Evolutionary conservation across 345 rosid species (phyloP).

Genomic region (Turritis glabra): DNA sequence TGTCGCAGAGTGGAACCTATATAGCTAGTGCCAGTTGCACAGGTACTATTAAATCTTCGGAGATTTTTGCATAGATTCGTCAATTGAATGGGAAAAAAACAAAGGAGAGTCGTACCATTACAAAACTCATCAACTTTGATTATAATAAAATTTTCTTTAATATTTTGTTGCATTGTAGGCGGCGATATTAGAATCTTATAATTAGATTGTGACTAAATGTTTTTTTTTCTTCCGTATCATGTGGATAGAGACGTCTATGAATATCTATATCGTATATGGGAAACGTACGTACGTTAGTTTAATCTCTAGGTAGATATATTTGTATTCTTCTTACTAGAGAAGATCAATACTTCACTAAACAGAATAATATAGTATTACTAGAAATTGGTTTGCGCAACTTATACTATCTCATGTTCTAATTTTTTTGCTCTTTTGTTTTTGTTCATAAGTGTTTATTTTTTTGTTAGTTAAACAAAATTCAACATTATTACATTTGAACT

Average conservation of each 20-base stretch:
- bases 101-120: slow-evolving; percentile 23
- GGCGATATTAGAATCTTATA: no score
- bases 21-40: slow-evolving; percentile 39
- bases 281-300: neutral
- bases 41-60: slow-evolving; percentile 6
- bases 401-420: no score
- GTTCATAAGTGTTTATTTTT: no score
- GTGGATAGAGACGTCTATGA: slow-evolving; percentile 11
- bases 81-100: neutral
- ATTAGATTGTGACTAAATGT: slow-evolving; percentile 4
- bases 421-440: no score
- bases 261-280: neutral
- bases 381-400: no score
- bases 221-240: slow-evolving; percentile 8
- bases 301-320: neutral
- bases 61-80: slow-evolving; percentile 26
- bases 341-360: neutral
- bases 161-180: neutral
- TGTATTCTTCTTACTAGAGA: slow-evolving; percentile 9
- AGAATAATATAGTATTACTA: neutral
- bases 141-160: neutral
- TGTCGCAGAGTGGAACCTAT: slow-evolving; percentile 26
- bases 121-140: slow-evolving; percentile 23
- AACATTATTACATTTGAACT: no score
- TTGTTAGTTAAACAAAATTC: no score